These are phyloP conservation scores for Nicotiana otophora DNA, from an alignment of 257 asterid species.

Conservation along the genomic window DNA sequence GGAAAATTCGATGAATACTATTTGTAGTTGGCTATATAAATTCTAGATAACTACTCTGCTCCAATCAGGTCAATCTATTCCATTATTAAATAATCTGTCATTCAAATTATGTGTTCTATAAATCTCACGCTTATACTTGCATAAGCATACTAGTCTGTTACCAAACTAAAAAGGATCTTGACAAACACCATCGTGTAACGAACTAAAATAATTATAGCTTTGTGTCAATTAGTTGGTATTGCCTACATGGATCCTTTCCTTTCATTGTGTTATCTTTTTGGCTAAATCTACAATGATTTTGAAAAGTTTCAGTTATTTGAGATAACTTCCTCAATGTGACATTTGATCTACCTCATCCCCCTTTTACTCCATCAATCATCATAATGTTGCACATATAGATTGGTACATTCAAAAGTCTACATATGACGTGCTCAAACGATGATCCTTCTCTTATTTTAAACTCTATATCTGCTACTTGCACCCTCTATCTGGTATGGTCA, in stretches of 20 bases:
- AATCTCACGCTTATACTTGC: background rate
- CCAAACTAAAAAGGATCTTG: background rate
- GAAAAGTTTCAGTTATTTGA: background rate
- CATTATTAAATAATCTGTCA: background rate
- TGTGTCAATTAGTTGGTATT: background rate
- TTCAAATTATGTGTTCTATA: background rate
- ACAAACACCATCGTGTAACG: background rate
- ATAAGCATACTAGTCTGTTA: background rate
- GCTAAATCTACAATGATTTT: background rate
- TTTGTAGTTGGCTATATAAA: background rate
- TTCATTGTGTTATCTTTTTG: background rate
- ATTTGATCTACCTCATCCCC: background rate
- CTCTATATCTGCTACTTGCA: background rate
- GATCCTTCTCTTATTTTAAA: background rate
- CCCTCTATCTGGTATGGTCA: background rate
- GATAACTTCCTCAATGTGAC: background rate
- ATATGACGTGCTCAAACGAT: background rate
- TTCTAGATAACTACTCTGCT: background rate
- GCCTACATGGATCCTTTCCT: background rate
- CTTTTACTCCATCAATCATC: background rate
- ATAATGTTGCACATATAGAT: background rate
- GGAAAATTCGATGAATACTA: background rate
- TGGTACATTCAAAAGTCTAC: background rate
- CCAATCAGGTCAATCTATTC: background rate
- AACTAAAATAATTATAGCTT: background rate